Evolutionary conservation across 129 eudicot species (phyloP).

Genomic region (Flaveria linearis): DNA sequence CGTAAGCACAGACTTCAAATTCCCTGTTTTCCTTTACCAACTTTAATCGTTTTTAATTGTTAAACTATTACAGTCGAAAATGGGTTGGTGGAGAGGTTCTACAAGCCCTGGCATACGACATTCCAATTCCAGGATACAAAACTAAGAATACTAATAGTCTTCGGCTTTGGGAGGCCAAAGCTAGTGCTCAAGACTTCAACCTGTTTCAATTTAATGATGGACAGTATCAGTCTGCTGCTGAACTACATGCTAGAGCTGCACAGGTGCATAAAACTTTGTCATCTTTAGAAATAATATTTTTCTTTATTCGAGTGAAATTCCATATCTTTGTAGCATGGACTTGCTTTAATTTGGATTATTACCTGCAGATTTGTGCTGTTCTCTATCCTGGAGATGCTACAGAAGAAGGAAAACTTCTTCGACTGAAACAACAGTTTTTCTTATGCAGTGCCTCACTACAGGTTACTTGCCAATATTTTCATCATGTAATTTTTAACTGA

Average conservation of each 20-base stretch:
- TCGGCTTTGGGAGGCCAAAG: conserved; percentile 99
- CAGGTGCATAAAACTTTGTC: conserved; percentile 51
- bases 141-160: conserved; percentile 96
- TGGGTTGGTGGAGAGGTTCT: conserved; percentile 94
- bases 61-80: conserved; percentile 58
- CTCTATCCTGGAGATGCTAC: conserved; percentile 98
- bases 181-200: conserved; percentile 74
- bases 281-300: conserved; percentile 1
- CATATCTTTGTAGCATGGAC: conserved; percentile 3
- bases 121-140: conserved; percentile 98
- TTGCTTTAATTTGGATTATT: conserved; percentile 12
- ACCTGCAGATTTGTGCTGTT: conserved; percentile 94
- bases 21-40: background rate
- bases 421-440: conserved; percentile 97
- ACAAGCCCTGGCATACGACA: conserved; percentile 96
- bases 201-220: conserved; percentile 95
- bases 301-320: background rate
- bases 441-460: conserved; percentile 99
- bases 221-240: conserved; percentile 81
- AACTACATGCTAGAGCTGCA: conserved; percentile 88
- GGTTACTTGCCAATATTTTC: conserved; percentile 50
- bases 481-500: background rate
- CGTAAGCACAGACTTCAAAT: conserved; percentile 57
- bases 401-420: conserved; percentile 86
- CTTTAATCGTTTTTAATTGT: background rate